phyloP scores from a whole-genome alignment of 2,329 filamentous ascomycete genomes.

The Neofusicoccum sp. region DNA sequence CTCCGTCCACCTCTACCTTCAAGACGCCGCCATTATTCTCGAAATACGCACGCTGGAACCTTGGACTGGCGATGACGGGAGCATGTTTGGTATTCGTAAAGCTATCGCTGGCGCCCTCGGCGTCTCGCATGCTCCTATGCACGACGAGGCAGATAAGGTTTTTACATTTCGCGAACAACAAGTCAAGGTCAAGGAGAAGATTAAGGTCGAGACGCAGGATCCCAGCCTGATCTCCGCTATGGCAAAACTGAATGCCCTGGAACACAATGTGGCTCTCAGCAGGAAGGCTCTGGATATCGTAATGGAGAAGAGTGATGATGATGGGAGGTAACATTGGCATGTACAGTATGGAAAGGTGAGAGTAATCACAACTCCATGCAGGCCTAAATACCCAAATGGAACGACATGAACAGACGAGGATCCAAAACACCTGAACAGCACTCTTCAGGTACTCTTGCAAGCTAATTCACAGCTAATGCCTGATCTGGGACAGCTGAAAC shows the following conservation, averaged over 20 bases:
- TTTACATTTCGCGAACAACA: conserved; percentile 69
- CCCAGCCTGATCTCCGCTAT: conserved; percentile 80
- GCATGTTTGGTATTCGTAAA: conserved; percentile 56
- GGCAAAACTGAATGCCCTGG: conserved; percentile 77
- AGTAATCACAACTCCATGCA: no score
- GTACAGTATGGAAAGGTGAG: neutral
- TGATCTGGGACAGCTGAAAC: no score
- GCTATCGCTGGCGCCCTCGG: conserved; percentile 51
- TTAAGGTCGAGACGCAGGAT: conserved; percentile 84
- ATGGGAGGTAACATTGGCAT: neutral
- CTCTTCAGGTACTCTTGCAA: no score
- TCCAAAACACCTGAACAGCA: no score
- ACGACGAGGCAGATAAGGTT: conserved; percentile 69
- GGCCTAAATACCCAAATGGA: no score
- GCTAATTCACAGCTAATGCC: no score
- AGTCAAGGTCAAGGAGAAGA: conserved; percentile 85
- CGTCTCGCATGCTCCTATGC: conserved; percentile 38
- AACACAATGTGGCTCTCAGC: conserved; percentile 68
- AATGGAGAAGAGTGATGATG: conserved; percentile 55
- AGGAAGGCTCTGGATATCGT: conserved; percentile 72
- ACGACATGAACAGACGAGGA: no score
- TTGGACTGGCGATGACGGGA: conserved; percentile 31
- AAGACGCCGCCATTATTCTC: conserved; percentile 57
- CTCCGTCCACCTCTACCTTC: conserved; percentile 65
- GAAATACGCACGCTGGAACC: conserved; percentile 68